Percentiles rank a stretch among this genome's conserved stretches.
These are phyloP conservation scores for Raffaelea albimanens DNA, from an alignment of 2,329 filamentous ascomycete species.

Conservation along the genomic window DNA sequence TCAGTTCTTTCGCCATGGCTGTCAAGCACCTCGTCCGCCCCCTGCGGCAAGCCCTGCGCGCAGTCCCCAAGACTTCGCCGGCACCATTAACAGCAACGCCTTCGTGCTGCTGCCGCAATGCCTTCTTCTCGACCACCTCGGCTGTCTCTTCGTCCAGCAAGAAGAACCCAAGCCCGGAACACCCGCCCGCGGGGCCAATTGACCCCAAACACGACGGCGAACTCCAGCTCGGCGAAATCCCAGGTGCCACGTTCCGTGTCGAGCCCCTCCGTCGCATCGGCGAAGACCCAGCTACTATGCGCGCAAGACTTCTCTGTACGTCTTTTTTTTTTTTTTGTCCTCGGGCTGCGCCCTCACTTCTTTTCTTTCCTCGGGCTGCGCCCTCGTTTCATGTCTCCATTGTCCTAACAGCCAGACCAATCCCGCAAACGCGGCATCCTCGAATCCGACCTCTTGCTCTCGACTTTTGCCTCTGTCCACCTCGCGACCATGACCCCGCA, in stretches of 20 bases:
- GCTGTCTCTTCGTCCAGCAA: background rate
- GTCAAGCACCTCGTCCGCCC: slow-evolving; percentile 7
- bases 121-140: background rate
- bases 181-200: slow-evolving; percentile 12
- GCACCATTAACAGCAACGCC: background rate
- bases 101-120: background rate
- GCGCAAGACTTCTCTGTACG: slow-evolving; percentile 68
- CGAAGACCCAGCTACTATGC: slow-evolving; percentile 78
- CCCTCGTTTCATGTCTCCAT: background rate
- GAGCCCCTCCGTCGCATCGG: slow-evolving; percentile 79
- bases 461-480: slow-evolving; percentile 80
- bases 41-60: slow-evolving; percentile 12
- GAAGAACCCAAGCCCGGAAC: slow-evolving; percentile 2
- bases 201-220: slow-evolving; percentile 35
- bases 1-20: slow-evolving; percentile 3
- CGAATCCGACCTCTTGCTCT: slow-evolving; percentile 91
- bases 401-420: slow-evolving; percentile 57
- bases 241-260: slow-evolving; percentile 77
- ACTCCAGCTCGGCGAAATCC: slow-evolving; percentile 75
- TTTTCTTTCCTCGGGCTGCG: no score
- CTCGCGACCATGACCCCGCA: slow-evolving; percentile 62
- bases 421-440: slow-evolving; percentile 92
- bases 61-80: background rate
- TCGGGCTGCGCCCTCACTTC: background rate
- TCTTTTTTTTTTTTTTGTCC: slow-evolving; percentile 10